Evolutionary conservation across 2,329 filamentous ascomycete species (phyloP), one percentile per base, ranked within the genome.

Genomic region (Ceratocystis smalleyi): DNA sequence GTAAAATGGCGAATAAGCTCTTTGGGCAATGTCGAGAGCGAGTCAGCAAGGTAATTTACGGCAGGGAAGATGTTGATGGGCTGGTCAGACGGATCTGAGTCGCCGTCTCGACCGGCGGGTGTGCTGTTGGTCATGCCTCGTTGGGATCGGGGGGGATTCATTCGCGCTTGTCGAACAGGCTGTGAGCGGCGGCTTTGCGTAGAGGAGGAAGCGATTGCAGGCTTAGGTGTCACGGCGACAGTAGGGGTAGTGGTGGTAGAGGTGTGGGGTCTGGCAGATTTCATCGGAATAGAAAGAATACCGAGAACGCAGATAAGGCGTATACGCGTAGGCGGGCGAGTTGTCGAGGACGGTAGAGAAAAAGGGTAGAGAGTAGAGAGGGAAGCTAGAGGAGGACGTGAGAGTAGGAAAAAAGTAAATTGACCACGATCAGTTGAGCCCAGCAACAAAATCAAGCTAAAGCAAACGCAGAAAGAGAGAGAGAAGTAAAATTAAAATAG

Each of bases 1-100:
- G 92, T 96, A 70, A 96, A 96, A 74, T 99, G 92, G 72, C 91
- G 86, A 70, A 96, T 90, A 61, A 96, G 89, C 76, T 99, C 94
- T 74, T 91, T 91, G 3, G 94, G 94, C 30, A 99, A 83, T 47
- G 92, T 91, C 62, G 90, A 86, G 72, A 97, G 90, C 68, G 91
- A 86, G 74, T 97, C 91, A 68, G 92, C 89, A 73, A 99, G 97
- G 75, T 85, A 82, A 10, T 81, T 85, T 68, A 86, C 80, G 63
- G 80, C 84, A 55, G 83, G 84, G 69, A 84, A 85, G 70, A 86
- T 83, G 69, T 86, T 81, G 76, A 85, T 83, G 70, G 82, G 80
- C 70, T 83, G 81, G 67, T 82, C 80, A 5, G 64, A 62, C n/a
- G 45, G 57, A 65, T 73, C 75, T 65, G 73, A 74, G 67, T 75